Evolutionary conservation across 495 filamentous ascomycete species (phyloP).

Genomic region (Trichoderma parareesei): DNA sequence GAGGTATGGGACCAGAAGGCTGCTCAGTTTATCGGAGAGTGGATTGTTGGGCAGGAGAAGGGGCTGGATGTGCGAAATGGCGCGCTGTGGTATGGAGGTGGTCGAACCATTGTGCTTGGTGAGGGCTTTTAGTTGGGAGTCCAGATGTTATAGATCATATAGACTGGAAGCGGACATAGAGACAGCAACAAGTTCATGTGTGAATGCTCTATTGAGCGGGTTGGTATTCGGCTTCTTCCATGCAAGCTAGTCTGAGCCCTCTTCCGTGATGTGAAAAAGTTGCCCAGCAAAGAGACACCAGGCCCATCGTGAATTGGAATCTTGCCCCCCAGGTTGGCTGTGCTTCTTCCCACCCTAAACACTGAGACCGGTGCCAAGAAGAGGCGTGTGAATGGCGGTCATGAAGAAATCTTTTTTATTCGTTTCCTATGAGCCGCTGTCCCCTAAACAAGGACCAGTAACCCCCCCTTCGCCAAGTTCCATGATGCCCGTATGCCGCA

Average conservation of each 20-base stretch:
- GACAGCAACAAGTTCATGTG: neutral
- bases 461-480: conserved; percentile 14
- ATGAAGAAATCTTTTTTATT: conserved; percentile 11
- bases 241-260: conserved; percentile 11
- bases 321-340: conserved; percentile 8
- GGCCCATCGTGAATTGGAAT: neutral
- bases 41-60: conserved; percentile 70
- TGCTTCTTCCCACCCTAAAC: conserved; percentile 3
- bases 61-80: conserved; percentile 65
- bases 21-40: conserved; percentile 39
- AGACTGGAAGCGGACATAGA: neutral
- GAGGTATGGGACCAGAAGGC: conserved; percentile 55
- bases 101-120: conserved; percentile 53
- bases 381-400: neutral
- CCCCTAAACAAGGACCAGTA: conserved; percentile 9
- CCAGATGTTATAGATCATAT: neutral
- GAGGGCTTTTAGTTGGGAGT: conserved; percentile 43
- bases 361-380: conserved; percentile 7
- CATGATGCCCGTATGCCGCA: conserved; percentile 13
- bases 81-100: conserved; percentile 76
- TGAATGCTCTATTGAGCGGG: neutral
- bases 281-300: conserved; percentile 9
- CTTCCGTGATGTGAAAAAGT: neutral
- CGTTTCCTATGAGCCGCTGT: conserved; percentile 13
- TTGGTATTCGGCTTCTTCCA: neutral